Evolutionary conservation across 192 early-diverging fungal species (phyloP).

Genomic region (Coemansia sp.): DNA sequence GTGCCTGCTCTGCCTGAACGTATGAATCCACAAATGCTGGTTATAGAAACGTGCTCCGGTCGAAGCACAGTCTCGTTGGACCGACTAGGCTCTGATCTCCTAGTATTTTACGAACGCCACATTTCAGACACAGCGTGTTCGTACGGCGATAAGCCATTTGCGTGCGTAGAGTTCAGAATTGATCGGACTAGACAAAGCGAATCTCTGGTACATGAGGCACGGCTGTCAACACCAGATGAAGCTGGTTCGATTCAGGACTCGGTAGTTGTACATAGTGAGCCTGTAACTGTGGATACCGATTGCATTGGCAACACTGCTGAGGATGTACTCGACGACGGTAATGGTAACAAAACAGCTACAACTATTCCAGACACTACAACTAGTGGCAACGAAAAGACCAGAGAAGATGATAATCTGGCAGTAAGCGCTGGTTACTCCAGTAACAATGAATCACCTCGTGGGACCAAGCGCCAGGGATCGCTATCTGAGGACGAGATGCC

Average conservation of each 20-base stretch:
- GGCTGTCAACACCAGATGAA: background rate
- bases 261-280: background rate
- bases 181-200: background rate
- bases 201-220: background rate
- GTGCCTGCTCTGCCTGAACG: background rate
- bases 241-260: background rate
- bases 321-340: background rate
- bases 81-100: background rate
- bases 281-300: background rate
- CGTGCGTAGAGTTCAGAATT: background rate
- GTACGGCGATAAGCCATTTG: background rate
- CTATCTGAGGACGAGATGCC: conserved; percentile 50
- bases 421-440: background rate
- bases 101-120: background rate
- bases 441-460: background rate
- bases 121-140: background rate
- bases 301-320: background rate
- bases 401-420: background rate
- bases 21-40: background rate
- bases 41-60: background rate
- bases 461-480: conserved; percentile 27
- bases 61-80: conserved; percentile 1
- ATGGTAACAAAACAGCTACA: background rate
- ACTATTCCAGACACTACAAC: background rate
- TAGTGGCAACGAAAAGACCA: background rate